Conservation (phyloP, 2,329 filamentous ascomycete genomes). For the Stylonectria norvegica region DNA sequence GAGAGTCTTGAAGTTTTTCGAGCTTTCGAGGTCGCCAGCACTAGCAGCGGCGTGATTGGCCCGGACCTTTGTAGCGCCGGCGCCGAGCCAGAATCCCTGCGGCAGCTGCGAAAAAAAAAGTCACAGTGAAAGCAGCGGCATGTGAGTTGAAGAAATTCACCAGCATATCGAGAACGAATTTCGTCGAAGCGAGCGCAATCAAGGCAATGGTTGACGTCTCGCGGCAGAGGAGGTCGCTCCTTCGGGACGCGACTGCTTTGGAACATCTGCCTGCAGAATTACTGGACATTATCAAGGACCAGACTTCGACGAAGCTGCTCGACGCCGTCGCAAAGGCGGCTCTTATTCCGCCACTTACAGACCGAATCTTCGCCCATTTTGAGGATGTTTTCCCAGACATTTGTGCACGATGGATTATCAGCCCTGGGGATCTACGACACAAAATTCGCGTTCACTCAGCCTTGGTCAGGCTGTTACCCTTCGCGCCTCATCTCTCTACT, state of each 20-base stretch:
- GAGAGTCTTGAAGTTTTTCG: conserved; percentile 42
- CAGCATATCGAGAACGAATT: conserved; percentile 25
- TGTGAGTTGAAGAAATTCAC: conserved; percentile 23
- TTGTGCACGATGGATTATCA: conserved; percentile 72
- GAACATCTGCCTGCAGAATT: conserved; percentile 67
- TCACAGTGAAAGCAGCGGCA: conserved; percentile 28
- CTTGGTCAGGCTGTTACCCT: conserved; percentile 75
- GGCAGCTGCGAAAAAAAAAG: conserved; percentile 34
- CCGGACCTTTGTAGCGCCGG: conserved; percentile 36
- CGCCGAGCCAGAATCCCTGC: conserved; percentile 28
- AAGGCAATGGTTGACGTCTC: conserved; percentile 58
- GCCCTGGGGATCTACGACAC: conserved; percentile 38
- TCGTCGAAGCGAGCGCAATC: conserved; percentile 33
- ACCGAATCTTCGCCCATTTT: conserved; percentile 71
- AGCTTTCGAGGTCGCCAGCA: conserved; percentile 28
- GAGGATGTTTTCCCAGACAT: conserved; percentile 76
- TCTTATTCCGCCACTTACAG: conserved; percentile 66
- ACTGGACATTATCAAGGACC: conserved; percentile 61
- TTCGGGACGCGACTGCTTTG: conserved; percentile 52
- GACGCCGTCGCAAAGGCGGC: conserved; percentile 67
- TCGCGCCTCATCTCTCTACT: conserved; percentile 74
- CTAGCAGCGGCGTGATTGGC: conserved; percentile 30
- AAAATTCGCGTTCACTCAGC: conserved; percentile 57
- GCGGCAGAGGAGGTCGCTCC: conserved; percentile 52
- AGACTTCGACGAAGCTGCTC: conserved; percentile 63